These are phyloP conservation scores for Dactylis glomerata DNA, from an alignment of 176 grass and related monocot genomes.

Conservation along the genomic window DNA sequence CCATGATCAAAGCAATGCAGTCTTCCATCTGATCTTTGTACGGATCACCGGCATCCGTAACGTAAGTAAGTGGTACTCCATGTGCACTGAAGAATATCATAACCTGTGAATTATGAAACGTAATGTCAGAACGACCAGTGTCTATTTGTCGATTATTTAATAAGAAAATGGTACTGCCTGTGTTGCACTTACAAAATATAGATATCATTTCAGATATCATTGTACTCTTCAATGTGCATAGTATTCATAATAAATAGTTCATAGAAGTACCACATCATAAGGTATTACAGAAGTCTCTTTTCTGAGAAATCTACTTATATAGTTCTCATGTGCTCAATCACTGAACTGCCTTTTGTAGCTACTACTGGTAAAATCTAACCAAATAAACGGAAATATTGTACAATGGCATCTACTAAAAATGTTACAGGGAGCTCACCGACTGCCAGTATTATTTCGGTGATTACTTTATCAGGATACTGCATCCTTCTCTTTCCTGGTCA, in stretches of 20 bases:
- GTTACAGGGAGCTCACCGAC: not conserved
- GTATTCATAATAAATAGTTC: not conserved
- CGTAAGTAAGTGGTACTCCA: slow-evolving; percentile 94
- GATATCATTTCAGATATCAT: not conserved
- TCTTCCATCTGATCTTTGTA: slow-evolving; percentile 99
- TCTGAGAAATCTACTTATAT: not conserved
- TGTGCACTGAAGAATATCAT: slow-evolving; percentile 99
- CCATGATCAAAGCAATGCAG: slow-evolving; percentile 89
- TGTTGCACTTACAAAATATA: not conserved
- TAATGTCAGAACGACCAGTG: not conserved
- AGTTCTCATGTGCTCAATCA: not conserved
- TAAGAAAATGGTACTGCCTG: not conserved
- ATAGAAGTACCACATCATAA: not conserved
- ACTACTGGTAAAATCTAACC: not conserved
- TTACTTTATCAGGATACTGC: not conserved
- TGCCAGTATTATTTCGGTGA: not conserved
- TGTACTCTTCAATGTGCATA: not conserved
- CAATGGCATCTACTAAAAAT: not conserved
- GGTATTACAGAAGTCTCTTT: not conserved
- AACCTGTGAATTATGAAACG: slow-evolving; percentile 41
- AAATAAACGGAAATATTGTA: not conserved
- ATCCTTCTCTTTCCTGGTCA: not conserved
- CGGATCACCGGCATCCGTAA: slow-evolving; percentile 88
- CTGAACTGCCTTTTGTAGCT: not conserved
- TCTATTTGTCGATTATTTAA: not conserved